These are phyloP conservation scores for Phialophora macrospora DNA, from an alignment of 2,329 filamentous ascomycete species.

Conservation along the genomic window DNA sequence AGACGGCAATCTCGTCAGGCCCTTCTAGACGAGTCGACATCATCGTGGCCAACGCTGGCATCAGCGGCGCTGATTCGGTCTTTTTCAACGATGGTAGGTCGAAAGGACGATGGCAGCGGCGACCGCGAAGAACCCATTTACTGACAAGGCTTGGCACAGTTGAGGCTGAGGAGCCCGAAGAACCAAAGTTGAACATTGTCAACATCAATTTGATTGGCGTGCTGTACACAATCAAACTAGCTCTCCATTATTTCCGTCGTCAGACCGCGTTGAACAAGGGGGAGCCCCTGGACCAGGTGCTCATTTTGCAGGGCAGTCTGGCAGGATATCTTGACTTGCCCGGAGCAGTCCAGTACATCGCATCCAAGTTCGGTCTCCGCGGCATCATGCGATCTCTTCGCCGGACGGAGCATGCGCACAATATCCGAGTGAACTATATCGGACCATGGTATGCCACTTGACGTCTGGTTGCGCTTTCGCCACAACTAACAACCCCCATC, in stretches of 20 bases:
- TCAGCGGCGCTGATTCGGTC: slow-evolving; percentile 51
- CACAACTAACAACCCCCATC: background rate
- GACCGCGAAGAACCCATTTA: background rate
- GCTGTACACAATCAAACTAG: slow-evolving; percentile 37
- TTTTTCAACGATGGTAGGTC: slow-evolving; percentile 37
- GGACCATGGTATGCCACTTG: slow-evolving; percentile 46
- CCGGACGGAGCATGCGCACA: slow-evolving; percentile 46
- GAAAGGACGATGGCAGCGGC: slow-evolving; percentile 42
- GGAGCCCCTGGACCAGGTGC: slow-evolving; percentile 37
- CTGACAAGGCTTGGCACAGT: slow-evolving; percentile 36
- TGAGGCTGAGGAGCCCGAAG: slow-evolving; percentile 37
- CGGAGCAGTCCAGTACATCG: slow-evolving; percentile 44
- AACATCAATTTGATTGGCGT: slow-evolving; percentile 38
- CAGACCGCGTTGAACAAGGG: slow-evolving; percentile 39
- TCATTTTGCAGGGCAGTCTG: slow-evolving; percentile 46
- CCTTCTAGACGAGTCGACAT: slow-evolving; percentile 63
- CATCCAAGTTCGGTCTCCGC: slow-evolving; percentile 47
- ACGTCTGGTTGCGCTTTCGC: background rate
- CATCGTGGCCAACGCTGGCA: slow-evolving; percentile 70
- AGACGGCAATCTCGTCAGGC: slow-evolving; percentile 59
- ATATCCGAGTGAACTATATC: slow-evolving; percentile 47
- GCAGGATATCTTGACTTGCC: slow-evolving; percentile 45
- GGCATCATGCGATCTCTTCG: slow-evolving; percentile 48
- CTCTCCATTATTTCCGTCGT: slow-evolving; percentile 45
- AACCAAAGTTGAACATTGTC: slow-evolving; percentile 45